Conservation (phyloP, 805 yeast genomes). For the Blastobotrys mokoenaii region DNA sequence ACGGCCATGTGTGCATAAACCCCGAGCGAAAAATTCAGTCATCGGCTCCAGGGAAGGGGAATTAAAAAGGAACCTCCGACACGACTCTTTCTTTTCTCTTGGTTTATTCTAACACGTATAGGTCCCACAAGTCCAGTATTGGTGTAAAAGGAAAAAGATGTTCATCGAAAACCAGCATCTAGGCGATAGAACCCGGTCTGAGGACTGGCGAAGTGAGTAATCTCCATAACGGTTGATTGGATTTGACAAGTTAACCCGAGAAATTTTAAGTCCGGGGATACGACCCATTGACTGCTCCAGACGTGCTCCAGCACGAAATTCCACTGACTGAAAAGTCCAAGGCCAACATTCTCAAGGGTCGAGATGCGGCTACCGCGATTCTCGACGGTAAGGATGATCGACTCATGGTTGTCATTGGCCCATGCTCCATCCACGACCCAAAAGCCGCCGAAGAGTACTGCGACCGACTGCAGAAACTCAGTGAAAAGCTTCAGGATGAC, state of each 20-base stretch:
- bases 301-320: conserved; percentile 76
- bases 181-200: conserved; percentile 70
- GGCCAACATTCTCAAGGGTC: conserved; percentile 60
- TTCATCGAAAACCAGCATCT: conserved; percentile 75
- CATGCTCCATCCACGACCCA: conserved; percentile 95
- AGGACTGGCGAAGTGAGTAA: conserved; percentile 54
- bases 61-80: too few species aligned
- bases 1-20: too few species aligned
- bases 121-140: not conserved
- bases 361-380: conserved; percentile 66
- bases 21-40: not conserved
- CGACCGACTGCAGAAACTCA: conserved; percentile 46
- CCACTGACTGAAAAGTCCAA: conserved; percentile 56
- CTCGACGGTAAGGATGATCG: conserved; percentile 81
- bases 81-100: not conserved
- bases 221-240: conserved; percentile 8
- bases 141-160: conserved; percentile 35
- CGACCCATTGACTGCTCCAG: conserved; percentile 95
- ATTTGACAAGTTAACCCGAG: not conserved
- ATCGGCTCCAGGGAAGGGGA: not conserved
- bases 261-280: conserved; percentile 59
- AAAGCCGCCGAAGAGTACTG: conserved; percentile 87
- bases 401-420: conserved; percentile 84
- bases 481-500: conserved; percentile 62
- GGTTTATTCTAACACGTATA: not conserved